Base-by-base conservation (phyloP, 225 moss, liverwort and hornwort genomes). In the Pseudoscleropodium purum region DNA sequence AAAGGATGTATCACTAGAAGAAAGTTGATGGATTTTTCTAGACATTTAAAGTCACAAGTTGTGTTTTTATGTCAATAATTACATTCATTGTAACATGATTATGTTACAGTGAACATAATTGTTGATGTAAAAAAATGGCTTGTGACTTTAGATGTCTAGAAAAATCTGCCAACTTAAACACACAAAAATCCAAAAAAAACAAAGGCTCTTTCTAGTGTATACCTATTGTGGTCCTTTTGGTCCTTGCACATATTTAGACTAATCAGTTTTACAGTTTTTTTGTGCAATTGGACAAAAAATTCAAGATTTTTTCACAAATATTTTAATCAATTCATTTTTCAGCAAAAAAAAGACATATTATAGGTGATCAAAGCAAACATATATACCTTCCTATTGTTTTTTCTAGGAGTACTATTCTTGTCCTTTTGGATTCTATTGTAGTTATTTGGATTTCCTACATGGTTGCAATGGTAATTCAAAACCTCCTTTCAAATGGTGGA, bases 331-430 rank as follows among this genome's bases (percentile, higher is more conserved):
- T 3, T 45, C 29, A 45, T 16, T 45, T 30, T 30, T 74, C 10
- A 24, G 1, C 3, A 3, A 31, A 31, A 27, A 39, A 47, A 11
- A 74, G 1, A 16, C 3, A 47, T 5, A 45, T 17, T 17, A 73
- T 45, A 45, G 10, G 9, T 74, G 9, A 16, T 43, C 3, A 29
- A 29, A 43, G 6, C 10, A 74, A 41, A 73, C 17, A 17, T 10
- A 30, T 45, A 9, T 29, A 74, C 6, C 5, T 30, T 45, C 3
- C 4, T 6, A 18, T 45, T 73, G 16, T 73, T 75, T 47, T 47
- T 10, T 6, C 10, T 10, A 18, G 14, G 2, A 4, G 6, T 45
- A 10, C 0, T 45, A 18, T 30, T 74, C 3, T 29, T 2, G 1
- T 73, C 15, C 3, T 26, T 27, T 43, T 1, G 2, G 11, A 47